Evolutionary conservation across 2,329 filamentous ascomycete genomes (phyloP).

Genomic region (Aspergillus sp.): DNA sequence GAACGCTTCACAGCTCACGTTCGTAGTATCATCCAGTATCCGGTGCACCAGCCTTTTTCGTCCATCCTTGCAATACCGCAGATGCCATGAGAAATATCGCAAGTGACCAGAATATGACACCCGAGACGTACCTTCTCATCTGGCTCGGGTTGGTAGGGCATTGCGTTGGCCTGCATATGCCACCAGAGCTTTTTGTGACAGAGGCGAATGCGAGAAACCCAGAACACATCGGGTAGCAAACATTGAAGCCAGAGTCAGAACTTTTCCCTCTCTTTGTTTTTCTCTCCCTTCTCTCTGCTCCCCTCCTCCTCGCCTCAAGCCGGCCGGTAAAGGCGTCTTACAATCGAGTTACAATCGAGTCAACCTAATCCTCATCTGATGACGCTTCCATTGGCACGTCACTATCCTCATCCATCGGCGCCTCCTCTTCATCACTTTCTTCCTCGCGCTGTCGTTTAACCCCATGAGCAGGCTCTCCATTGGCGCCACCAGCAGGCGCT

Average conservation of each 20-base stretch:
- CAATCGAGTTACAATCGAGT: not conserved
- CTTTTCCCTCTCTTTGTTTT: not conserved
- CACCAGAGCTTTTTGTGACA: conserved; percentile 51
- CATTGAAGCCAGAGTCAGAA: conserved; percentile 10
- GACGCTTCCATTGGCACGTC: conserved; percentile 63
- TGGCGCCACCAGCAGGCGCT: conserved; percentile 42
- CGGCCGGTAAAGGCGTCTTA: not conserved
- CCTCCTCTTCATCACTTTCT: conserved; percentile 45
- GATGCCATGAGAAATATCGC: conserved; percentile 65
- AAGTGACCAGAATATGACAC: conserved; percentile 27
- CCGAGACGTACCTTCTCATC: conserved; percentile 66
- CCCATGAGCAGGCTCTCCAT: conserved; percentile 46
- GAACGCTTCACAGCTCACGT: conserved; percentile 27
- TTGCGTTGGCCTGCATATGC: conserved; percentile 69
- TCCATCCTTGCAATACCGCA: conserved; percentile 85
- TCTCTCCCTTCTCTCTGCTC: conserved; percentile 7
- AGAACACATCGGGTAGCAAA: conserved; percentile 11
- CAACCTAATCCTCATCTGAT: conserved; percentile 59
- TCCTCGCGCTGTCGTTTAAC: conserved; percentile 65
- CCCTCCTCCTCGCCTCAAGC: conserved; percentile 6
- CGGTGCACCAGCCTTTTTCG: conserved; percentile 71
- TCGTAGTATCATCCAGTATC: conserved; percentile 72
- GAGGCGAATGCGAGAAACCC: conserved; percentile 12
- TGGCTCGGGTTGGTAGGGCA: conserved; percentile 86
- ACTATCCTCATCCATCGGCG: conserved; percentile 58